A percentile compares a stretch with the other conserved stretches of the same genome.
Conservation (phyloP, 805 yeast species). For the Torulaspora delbrueckii region DNA sequence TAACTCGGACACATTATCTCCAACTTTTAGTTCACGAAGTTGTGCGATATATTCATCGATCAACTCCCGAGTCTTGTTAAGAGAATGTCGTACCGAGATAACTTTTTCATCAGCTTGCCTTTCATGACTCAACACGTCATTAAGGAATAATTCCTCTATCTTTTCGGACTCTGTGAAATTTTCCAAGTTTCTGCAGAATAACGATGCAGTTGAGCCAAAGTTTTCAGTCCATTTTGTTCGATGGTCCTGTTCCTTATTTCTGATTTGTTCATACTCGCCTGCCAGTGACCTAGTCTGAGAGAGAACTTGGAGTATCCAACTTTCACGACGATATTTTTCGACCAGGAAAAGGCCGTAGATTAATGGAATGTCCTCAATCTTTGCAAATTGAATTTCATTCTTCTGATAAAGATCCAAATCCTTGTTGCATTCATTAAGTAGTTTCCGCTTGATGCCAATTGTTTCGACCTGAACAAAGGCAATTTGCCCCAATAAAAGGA, state of each 20-base stretch:
- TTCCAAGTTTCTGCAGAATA: slow-evolving; percentile 9
- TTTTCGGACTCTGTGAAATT: slow-evolving; percentile 6
- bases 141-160: slow-evolving; percentile 2
- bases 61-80: slow-evolving; percentile 22
- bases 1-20: slow-evolving; percentile 34
- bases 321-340: slow-evolving; percentile 54
- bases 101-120: neutral
- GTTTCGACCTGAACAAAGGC: slow-evolving; percentile 39
- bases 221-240: slow-evolving; percentile 61
- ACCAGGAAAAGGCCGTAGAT: slow-evolving; percentile 65
- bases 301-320: slow-evolving; percentile 42
- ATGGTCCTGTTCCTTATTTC: slow-evolving; percentile 50
- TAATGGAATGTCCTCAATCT: slow-evolving; percentile 62
- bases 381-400: slow-evolving; percentile 28
- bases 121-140: neutral
- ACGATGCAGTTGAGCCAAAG: slow-evolving; percentile 40
- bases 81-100: neutral
- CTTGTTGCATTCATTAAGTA: slow-evolving; percentile 34
- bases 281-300: slow-evolving; percentile 37
- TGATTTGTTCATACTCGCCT: slow-evolving; percentile 53
- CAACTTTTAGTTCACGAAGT: slow-evolving; percentile 32
- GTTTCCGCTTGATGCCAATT: slow-evolving; percentile 31
- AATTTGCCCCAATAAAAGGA: slow-evolving; percentile 30
- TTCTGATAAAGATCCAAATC: slow-evolving; percentile 28
- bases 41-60: slow-evolving; percentile 37